Evolutionary conservation across 2,329 filamentous ascomycete species (phyloP).

Genomic region (Chrysoporthe austroafricana): DNA sequence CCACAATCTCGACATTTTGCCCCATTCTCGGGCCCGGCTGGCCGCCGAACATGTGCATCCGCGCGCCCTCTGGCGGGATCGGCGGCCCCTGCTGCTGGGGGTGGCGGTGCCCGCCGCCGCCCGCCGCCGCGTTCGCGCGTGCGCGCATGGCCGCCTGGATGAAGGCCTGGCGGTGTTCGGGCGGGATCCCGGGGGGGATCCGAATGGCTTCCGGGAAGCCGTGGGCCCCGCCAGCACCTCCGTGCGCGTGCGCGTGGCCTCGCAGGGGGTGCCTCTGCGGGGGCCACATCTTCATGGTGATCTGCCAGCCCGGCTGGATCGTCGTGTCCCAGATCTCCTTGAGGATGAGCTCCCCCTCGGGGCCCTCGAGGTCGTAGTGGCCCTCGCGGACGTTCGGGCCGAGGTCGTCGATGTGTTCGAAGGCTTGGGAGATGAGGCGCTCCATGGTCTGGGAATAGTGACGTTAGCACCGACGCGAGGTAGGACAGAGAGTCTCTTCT

Average conservation of each 20-base stretch:
- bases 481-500: background rate
- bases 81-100: background rate
- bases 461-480: background rate
- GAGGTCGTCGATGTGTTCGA: constrained; percentile 76
- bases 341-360: constrained; percentile 81
- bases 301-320: constrained; percentile 74
- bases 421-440: constrained; percentile 82
- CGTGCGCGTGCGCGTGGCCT: constrained; percentile 28
- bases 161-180: background rate
- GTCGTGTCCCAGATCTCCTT: constrained; percentile 82
- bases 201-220: background rate
- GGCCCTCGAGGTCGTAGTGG: constrained; percentile 79
- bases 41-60: background rate
- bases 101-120: background rate
- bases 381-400: constrained; percentile 77
- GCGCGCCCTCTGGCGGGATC: background rate
- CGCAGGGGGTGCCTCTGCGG: constrained; percentile 48
- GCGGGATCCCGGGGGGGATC: constrained; percentile 22
- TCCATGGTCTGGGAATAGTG: constrained; percentile 71
- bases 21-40: background rate
- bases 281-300: constrained; percentile 64
- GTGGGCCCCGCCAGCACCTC: constrained; percentile 1
- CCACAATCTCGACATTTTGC: constrained; percentile 33
- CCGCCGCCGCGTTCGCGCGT: constrained; percentile 9
- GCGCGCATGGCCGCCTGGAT: background rate